Base-by-base conservation (phyloP, 2,329 filamentous ascomycete species). In the Cercospora canescens region DNA sequence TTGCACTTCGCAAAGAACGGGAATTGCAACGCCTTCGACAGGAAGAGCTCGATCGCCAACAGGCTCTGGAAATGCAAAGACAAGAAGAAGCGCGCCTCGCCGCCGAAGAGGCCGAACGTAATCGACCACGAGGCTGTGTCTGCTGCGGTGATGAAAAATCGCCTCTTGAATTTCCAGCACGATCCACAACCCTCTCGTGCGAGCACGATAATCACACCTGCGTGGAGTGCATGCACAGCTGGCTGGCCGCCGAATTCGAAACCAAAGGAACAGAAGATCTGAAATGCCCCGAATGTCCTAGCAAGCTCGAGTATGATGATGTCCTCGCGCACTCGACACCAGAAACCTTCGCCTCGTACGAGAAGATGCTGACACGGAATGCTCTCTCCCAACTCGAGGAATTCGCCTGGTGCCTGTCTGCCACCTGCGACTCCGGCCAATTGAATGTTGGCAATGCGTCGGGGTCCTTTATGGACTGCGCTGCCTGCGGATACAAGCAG, bases 341-440 rank as follows among this genome's bases (percentile, higher is more conserved):
- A 0, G 76, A 80, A 5, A 80, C 81, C 0, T 85, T 85, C 63
- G 73, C 76, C 9, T 79, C 77, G 78, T 86, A 86, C 67, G 81
- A 85, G 59, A 76, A 72, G 1, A 75, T 86, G 35, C 75, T 80
- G 6, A 76, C 82, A 3, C 78, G 81, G 18, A 79, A 79, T 11
- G 80, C 79, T 11, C 76, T 87, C 61, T 78, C 80, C 18, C 72
- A 76, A 21, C 75, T 81, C 1, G 76, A 79, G 0, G 81, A 81
- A 34, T 88, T 87, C 69, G 74, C 81, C 14, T 87, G 84, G 82
- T 89, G 86, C 69, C 80, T 85, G 1, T 64, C 67, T 7, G 76
- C 83, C 0, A 78, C 76, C 2, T 89, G 87, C 70, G 79, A 77
- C 8, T 81, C 79, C 1, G 86, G 86, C 0, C 85, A 88, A 68